Conservation (phyloP, 208 protist species). For the Strigomonas oncopelti region DNA sequence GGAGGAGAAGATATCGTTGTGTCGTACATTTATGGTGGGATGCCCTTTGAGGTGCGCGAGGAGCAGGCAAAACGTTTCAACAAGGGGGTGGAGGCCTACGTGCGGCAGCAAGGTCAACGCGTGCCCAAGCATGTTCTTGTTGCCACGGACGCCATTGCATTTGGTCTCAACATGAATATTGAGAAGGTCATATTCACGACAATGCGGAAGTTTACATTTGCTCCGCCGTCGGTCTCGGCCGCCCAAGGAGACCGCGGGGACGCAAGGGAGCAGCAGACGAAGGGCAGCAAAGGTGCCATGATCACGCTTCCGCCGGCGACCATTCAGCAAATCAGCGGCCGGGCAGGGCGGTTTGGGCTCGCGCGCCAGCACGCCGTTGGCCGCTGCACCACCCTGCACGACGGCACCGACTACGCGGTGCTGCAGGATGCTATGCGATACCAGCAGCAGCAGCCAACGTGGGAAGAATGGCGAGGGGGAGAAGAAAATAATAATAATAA, state of each 20-base stretch:
- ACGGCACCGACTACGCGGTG: constrained; percentile 11
- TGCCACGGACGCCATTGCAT: constrained; percentile 93
- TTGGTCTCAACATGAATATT: constrained; percentile 95
- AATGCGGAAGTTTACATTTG: constrained; percentile 59
- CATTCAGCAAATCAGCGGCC: constrained; percentile 81
- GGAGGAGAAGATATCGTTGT: not conserved
- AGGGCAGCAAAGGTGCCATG: not conserved
- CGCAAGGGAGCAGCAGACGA: too few species aligned
- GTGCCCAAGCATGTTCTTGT: constrained; percentile 75
- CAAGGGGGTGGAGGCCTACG: constrained; percentile 31
- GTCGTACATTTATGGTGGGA: constrained; percentile 89
- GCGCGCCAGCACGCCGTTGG: constrained; percentile 38
- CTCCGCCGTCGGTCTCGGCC: not conserved
- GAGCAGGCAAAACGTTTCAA: constrained; percentile 85
- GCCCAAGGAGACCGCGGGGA: not conserved
- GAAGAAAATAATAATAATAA: too few species aligned
- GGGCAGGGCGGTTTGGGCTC: constrained; percentile 81
- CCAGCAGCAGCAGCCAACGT: not conserved
- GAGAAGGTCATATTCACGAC: constrained; percentile 82
- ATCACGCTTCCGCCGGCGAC: constrained; percentile 32
- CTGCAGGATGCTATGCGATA: constrained; percentile 18
- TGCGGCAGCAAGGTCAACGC: not conserved
- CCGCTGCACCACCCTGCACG: constrained; percentile 62
- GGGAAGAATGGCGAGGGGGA: too few species aligned
- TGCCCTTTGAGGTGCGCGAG: constrained; percentile 88